A percentile compares a stretch with the other conserved stretches of the same genome.
phyloP scores from a whole-genome alignment of 768 basidiomycete species.

The Gloeopeniophorella convolvens region DNA sequence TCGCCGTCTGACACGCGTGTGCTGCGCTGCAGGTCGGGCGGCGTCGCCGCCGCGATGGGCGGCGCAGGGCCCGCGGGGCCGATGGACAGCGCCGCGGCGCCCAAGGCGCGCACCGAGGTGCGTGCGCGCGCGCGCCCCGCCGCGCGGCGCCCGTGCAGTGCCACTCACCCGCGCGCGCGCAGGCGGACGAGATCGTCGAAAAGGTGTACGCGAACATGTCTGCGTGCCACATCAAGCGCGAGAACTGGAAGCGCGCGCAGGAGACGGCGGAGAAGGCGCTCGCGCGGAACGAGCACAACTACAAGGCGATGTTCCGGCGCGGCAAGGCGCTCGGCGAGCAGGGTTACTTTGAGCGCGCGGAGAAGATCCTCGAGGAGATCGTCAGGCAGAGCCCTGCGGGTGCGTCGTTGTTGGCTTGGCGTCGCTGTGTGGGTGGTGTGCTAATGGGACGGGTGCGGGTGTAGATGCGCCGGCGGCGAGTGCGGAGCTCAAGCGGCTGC shows the following conservation, averaged over 20 bases:
- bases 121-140: constrained; percentile 5
- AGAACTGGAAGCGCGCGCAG: constrained; percentile 71
- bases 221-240: constrained; percentile 73
- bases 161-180: neutral
- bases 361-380: constrained; percentile 56
- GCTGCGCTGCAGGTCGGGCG: constrained; percentile 8
- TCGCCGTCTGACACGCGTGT: neutral
- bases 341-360: constrained; percentile 70
- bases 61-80: too few species aligned
- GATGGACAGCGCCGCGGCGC: constrained; percentile 21
- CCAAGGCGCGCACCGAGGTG: constrained; percentile 65
- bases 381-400: constrained; percentile 59
- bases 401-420: constrained; percentile 19
- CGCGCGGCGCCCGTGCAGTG: too few species aligned
- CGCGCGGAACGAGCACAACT: constrained; percentile 65
- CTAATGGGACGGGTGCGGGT: neutral
- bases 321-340: constrained; percentile 72
- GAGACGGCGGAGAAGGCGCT: constrained; percentile 84
- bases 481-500: constrained; percentile 58
- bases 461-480: constrained; percentile 53
- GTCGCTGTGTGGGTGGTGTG: neutral
- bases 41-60: neutral
- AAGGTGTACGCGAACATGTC: constrained; percentile 85
- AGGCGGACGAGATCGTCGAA: constrained; percentile 73
- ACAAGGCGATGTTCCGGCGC: constrained; percentile 76